Conservation (phyloP, 2,329 filamentous ascomycete species). For the Exutisphaerella laricina region DNA sequence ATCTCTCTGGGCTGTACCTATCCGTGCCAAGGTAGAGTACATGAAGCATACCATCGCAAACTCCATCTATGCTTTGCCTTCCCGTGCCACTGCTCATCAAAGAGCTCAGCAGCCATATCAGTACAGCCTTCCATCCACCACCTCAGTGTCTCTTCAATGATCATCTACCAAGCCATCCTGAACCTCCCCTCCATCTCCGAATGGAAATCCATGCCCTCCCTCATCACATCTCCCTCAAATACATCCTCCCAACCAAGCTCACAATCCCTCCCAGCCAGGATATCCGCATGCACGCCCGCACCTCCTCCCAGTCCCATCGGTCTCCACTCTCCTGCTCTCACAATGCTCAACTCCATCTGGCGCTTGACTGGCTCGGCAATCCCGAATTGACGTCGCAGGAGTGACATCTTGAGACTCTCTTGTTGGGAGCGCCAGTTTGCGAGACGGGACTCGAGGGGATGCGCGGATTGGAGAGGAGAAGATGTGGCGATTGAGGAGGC, state of each 20-base stretch:
- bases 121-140: constrained; percentile 5
- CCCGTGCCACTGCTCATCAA: neutral
- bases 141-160: neutral
- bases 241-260: constrained; percentile 91
- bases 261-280: constrained; percentile 71
- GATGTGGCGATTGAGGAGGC: constrained; percentile 39
- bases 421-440: constrained; percentile 86
- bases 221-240: constrained; percentile 68
- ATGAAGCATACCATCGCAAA: constrained; percentile 7
- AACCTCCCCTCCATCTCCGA: constrained; percentile 92
- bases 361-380: constrained; percentile 87
- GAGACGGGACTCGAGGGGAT: constrained; percentile 89
- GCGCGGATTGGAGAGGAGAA: constrained; percentile 56
- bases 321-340: constrained; percentile 71
- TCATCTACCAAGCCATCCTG: constrained; percentile 59
- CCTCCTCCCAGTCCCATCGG: constrained; percentile 61
- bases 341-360: constrained; percentile 92
- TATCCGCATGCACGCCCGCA: constrained; percentile 74
- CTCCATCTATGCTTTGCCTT: neutral
- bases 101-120: neutral
- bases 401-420: constrained; percentile 80
- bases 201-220: constrained; percentile 65
- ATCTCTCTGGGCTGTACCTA: neutral
- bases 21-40: neutral
- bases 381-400: constrained; percentile 79